Conservation (phyloP, 345 rosid genomes). For the Eucalyptus marginata region DNA sequence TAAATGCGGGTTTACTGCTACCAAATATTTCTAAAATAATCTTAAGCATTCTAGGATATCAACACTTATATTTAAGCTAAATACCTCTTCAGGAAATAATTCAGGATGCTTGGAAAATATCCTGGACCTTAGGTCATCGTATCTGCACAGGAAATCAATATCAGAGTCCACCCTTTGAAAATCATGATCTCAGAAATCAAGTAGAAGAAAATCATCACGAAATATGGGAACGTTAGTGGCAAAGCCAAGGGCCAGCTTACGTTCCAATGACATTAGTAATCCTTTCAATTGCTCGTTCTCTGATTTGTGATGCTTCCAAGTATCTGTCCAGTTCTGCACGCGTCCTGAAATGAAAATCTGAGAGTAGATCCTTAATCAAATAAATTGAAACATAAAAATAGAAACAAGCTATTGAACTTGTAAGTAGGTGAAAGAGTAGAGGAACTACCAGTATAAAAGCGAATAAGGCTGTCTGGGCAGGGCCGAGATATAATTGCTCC, state of each 20-base stretch:
- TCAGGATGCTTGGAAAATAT: constrained; percentile 87
- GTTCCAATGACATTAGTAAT: constrained; percentile 80
- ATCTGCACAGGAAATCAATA: constrained; percentile 27
- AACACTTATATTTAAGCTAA: not conserved
- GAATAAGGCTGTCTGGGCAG: constrained; percentile 91
- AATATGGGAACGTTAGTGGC: not conserved
- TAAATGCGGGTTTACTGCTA: not conserved
- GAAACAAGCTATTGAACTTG: not conserved
- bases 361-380: constrained; percentile 31
- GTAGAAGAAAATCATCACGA: not conserved
- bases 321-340: constrained; percentile 88
- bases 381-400: not conserved
- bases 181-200: not conserved
- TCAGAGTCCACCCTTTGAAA: not conserved
- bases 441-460: constrained; percentile 66
- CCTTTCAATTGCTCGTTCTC: constrained; percentile 89
- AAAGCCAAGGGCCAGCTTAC: constrained; percentile 19
- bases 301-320: constrained; percentile 90
- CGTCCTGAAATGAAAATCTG: constrained; percentile 72
- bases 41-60: not conserved
- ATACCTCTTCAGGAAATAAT: constrained; percentile 87
- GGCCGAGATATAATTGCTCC: constrained; percentile 84
- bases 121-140: constrained; percentile 60
- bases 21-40: not conserved
- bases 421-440: not conserved